Evolutionary conservation across 225 moss, liverwort and hornwort species (phyloP).

Genomic region (Marchantia paleacea): DNA sequence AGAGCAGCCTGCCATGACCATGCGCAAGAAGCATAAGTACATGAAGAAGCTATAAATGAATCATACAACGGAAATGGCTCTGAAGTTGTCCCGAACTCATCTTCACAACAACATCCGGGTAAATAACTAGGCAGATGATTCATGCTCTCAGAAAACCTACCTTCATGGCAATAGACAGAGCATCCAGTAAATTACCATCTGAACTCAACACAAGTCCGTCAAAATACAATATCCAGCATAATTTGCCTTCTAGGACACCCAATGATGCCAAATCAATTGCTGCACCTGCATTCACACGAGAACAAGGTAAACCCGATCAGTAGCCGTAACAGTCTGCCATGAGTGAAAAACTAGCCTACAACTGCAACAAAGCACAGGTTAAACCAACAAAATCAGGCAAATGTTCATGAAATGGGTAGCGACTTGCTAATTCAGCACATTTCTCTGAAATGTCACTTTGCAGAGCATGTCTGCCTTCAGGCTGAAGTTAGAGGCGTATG

Average conservation of each 20-base stretch:
- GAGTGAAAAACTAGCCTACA: neutral
- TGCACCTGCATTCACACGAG: constrained; percentile 50
- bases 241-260: constrained; percentile 70
- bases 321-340: neutral
- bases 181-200: constrained; percentile 90
- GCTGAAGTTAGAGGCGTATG: no score
- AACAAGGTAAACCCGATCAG: neutral
- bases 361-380: neutral
- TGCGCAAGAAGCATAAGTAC: neutral
- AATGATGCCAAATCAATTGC: constrained; percentile 74
- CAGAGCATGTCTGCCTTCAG: no score
- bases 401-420: neutral
- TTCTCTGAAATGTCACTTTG: no score
- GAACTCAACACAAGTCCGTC: constrained; percentile 88
- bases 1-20: constrained; percentile 62
- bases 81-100: no score
- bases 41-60: neutral
- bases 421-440: neutral
- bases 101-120: no score
- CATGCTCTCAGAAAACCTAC: constrained; percentile 26
- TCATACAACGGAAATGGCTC: neutral
- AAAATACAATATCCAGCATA: constrained; percentile 76
- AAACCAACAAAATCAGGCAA: neutral
- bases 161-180: constrained; percentile 79
- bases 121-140: no score